Conservation (phyloP, 768 basidiomycete genomes). For the Tylopilus sp. region DNA sequence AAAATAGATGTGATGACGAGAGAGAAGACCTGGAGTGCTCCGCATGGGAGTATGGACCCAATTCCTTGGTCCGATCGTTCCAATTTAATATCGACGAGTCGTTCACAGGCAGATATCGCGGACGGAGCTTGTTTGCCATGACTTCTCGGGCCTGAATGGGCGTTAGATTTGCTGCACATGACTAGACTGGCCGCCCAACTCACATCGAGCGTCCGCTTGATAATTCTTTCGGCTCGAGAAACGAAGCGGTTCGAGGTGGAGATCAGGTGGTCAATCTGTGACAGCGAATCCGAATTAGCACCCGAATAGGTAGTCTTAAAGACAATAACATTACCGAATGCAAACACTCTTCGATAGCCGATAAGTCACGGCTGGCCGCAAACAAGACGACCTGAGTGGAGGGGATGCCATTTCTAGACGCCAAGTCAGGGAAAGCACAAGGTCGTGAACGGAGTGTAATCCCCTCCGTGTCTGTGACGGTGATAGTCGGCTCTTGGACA, state of each 20-base stretch:
- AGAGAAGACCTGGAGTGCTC: neutral
- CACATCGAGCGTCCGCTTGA: slow-evolving; percentile 55
- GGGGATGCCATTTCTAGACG: slow-evolving; percentile 38
- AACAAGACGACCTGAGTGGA: slow-evolving; percentile 49
- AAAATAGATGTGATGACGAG: slow-evolving; percentile 15
- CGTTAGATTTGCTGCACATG: slow-evolving; percentile 3
- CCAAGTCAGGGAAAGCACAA: slow-evolving; percentile 1
- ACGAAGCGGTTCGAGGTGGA: slow-evolving; percentile 53
- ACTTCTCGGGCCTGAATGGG: slow-evolving; percentile 45
- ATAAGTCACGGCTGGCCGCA: slow-evolving; percentile 54
- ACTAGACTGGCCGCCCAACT: slow-evolving; percentile 9
- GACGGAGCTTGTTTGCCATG: slow-evolving; percentile 43
- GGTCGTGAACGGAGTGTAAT: slow-evolving; percentile 13
- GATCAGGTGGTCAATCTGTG: slow-evolving; percentile 56
- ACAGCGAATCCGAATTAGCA: slow-evolving; percentile 2
- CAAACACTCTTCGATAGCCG: slow-evolving; percentile 51
- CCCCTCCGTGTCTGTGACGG: slow-evolving; percentile 25
- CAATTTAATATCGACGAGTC: slow-evolving; percentile 22
- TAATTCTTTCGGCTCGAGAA: slow-evolving; percentile 52
- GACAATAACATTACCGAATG: slow-evolving; percentile 41
- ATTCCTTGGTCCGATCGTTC: slow-evolving; percentile 3
- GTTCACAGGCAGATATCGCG: slow-evolving; percentile 20
- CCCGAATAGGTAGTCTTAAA: slow-evolving; percentile 8
- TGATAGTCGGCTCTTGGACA: slow-evolving; percentile 13
- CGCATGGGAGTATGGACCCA: neutral